phyloP scores from a whole-genome alignment of 306 rosid species.

The Vigna radiata region DNA sequence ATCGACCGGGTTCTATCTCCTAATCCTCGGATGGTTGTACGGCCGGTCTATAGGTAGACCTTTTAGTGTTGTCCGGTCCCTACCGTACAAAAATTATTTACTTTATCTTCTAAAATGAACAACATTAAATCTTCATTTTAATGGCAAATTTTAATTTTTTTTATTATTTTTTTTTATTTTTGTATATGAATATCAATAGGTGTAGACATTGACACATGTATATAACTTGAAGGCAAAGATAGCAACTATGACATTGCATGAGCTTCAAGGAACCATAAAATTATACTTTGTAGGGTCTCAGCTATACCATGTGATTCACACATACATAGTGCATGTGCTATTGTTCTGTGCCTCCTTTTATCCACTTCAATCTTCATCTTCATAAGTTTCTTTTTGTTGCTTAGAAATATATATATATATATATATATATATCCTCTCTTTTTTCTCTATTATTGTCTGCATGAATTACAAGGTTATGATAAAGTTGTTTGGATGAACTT shows the following conservation, averaged over 20 bases:
- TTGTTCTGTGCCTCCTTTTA: background rate
- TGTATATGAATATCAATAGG: background rate
- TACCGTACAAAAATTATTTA: no score
- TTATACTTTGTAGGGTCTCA: slow-evolving; percentile 15
- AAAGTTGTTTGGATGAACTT: no score
- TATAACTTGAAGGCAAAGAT: slow-evolving; percentile 52
- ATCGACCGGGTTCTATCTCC: no score
- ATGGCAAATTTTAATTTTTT: background rate
- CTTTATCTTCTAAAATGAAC: no score
- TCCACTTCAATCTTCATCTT: slow-evolving; percentile 1
- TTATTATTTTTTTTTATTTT: no score
- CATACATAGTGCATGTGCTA: background rate
- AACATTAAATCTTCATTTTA: background rate
- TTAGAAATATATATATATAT: background rate
- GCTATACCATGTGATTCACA: no score
- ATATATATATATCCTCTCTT: background rate
- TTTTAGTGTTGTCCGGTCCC: no score
- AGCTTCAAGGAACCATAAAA: slow-evolving; percentile 43
- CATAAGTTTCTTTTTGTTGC: background rate
- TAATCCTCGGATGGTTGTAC: no score
- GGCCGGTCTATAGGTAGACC: no score
- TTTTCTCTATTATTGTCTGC: no score
- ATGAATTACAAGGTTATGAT: background rate
- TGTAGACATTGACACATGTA: background rate
- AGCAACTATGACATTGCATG: slow-evolving; percentile 31